phyloP scores from a whole-genome alignment of 306 rosid species.

The Cajanus cajan region DNA sequence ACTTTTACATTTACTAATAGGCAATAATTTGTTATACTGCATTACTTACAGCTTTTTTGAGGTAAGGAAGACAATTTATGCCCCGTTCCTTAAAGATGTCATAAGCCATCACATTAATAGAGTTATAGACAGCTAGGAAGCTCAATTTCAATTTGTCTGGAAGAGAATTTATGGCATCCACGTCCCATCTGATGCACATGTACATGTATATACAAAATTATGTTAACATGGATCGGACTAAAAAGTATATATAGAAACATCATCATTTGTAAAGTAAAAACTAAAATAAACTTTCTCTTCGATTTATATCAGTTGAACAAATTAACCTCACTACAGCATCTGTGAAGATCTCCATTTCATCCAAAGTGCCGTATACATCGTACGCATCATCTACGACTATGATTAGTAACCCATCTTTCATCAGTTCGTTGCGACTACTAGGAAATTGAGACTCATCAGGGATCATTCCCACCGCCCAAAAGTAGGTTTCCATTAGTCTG shows the following conservation, averaged over 20 bases:
- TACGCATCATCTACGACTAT: background rate
- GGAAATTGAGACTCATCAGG: constrained; percentile 27
- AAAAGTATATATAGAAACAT: background rate
- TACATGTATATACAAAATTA: background rate
- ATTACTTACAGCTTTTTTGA: constrained; percentile 36
- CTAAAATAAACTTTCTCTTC: too few species aligned
- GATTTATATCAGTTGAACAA: too few species aligned
- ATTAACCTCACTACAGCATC: too few species aligned
- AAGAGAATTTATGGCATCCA: too few species aligned
- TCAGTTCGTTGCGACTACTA: constrained; percentile 20
- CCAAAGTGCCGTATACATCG: background rate
- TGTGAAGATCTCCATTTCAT: too few species aligned
- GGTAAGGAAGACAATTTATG: too few species aligned
- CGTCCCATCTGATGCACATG: constrained; percentile 51
- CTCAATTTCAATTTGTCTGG: too few species aligned
- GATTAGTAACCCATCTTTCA: constrained; percentile 27
- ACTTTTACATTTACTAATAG: background rate
- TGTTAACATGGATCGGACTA: background rate
- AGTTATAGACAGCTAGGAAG: too few species aligned
- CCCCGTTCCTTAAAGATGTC: too few species aligned
- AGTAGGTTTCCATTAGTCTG: constrained; percentile 35
- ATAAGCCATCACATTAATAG: too few species aligned
- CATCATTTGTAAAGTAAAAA: background rate
- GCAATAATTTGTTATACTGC: background rate
- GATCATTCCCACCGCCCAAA: constrained; percentile 35